Percentiles rank a stretch among this genome's conserved stretches.
Conservation (phyloP, 371 early-diverging fungal genomes). For the Circinella minor region DNA sequence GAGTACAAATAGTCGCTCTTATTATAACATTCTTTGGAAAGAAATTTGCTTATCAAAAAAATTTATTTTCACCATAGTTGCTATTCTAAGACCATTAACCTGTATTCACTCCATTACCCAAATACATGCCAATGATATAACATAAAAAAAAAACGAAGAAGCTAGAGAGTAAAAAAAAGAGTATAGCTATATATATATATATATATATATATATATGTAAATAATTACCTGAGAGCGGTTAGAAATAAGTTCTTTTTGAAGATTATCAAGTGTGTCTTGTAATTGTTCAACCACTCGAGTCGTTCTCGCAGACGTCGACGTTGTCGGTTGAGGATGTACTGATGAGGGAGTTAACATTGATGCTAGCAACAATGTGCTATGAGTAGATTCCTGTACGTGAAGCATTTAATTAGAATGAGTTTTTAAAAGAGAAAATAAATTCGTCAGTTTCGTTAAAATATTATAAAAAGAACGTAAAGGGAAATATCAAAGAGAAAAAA, state of each 20-base stretch:
- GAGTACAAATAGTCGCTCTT: no score
- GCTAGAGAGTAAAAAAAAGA: not conserved
- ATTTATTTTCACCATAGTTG: no score
- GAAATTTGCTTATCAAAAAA: no score
- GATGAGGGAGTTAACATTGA: slow-evolving; percentile 21
- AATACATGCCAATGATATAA: not conserved
- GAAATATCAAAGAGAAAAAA: no score
- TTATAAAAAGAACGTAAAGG: no score
- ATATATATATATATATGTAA: not conserved
- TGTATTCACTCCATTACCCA: no score
- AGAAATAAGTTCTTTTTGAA: slow-evolving; percentile 35
- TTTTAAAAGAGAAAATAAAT: not conserved
- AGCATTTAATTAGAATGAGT: slow-evolving; percentile 11
- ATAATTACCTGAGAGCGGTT: slow-evolving; percentile 38
- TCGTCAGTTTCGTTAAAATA: no score
- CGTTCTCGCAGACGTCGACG: slow-evolving; percentile 35
- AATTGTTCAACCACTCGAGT: slow-evolving; percentile 47
- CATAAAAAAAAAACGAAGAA: no score
- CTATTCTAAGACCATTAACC: no score
- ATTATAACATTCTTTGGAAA: no score
- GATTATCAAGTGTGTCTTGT: slow-evolving; percentile 26
- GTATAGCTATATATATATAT: not conserved
- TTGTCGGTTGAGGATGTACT: slow-evolving; percentile 37
- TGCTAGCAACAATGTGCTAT: slow-evolving; percentile 21
- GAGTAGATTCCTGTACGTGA: slow-evolving; percentile 24